Evolutionary conservation across 2,329 filamentous ascomycete genomes (phyloP), one percentile per base, ranked within the genome.

Genomic region (Fusarium avenaceum): DNA sequence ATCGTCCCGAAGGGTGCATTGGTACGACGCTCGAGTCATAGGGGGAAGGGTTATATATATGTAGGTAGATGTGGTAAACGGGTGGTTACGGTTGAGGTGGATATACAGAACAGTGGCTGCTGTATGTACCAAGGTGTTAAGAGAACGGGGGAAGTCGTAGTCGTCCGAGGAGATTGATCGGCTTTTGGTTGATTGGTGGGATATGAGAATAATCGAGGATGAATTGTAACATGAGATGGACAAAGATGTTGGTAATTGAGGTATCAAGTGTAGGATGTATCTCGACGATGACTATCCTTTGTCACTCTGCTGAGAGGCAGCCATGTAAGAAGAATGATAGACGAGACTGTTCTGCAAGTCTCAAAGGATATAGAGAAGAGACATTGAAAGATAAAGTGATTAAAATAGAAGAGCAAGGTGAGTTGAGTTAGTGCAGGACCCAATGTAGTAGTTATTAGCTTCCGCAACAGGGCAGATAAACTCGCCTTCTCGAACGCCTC

Each of bases 11-110:
- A 72, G 44, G 43, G 71, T 72, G 57, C 71, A 71, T 71, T 72
- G 72, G 72, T 74, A 73, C 69, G 69, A 74, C 71, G 58, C 58
- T 50, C 64, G 63, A 70, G 71, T 70, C 72, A 74, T 74, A 57
- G 42, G 49, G 49, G 43, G 52, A 46, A 53, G 17, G 56, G 38
- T 26, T 57, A 50, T 62, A 63, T 63, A 63, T 60, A 50, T 62
- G 58, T 63, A 63, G 43, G 32, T 39, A 44, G 35, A 10, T n/a
- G 17, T 38, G 35, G 35, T 38, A 38, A 38, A n/a, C 35, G 35
- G 35, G 42, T 24, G 46, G 45, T 48, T 35, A 45, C 43, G 47
- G n/a, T 17, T 30, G n/a, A 30, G 11, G 19, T 9, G 38, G 63
- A 57, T 54, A 51, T 43, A 42, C 43, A 54, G 33, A 14, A 49